Evolutionary conservation across 2,329 filamentous ascomycete species (phyloP), one percentile per base, ranked within the genome.

Genomic region (Fusarium sp.): DNA sequence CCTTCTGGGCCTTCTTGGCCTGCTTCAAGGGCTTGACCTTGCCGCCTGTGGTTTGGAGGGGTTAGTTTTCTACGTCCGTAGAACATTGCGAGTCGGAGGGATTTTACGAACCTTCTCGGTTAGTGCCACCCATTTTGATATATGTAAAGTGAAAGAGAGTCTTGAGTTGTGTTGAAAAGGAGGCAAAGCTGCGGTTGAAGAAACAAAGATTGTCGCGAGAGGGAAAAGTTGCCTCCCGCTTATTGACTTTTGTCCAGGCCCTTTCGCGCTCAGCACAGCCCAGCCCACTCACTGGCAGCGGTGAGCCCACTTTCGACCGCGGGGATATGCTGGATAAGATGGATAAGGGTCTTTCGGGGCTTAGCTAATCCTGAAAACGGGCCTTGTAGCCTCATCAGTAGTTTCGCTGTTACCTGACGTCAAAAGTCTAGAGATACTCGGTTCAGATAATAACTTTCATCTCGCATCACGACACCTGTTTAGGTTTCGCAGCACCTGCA

Each of bases 1-100:
- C 95, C 84, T 92, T 93, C 81, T 88, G 87, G 60, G 89, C 88
- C 89, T 96, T 97, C 91, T 97, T 98, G 70, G 94, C 87, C 76
- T 92, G 89, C 92, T 97, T 98, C 84, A 94, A 87, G 77, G 93
- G 93, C 89, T 95, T 94, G 77, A 86, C 90, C 88, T 95, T 95
- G 87, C 93, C 93, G 82, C 92, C 93, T 95, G 49, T 67, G 53
- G 50, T 61, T 71, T 61, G 62, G 77, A 75, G 71, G 74, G 75
- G 76, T 78, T 67, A 78, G 63, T 64, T 64, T 37, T 47, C 18
- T 68, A 43, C 5, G 4, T 53, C 25, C 57, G 40, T 37, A 30
- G 30, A 32, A 59, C 21, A 43, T 33, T 35, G 11, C 5, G 37
- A 44, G 19, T 53, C 30, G 11, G 12, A 52, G 53, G 28, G 35